Percentiles rank a stretch among this genome's conserved stretches.
phyloP scores from a whole-genome alignment of 2,329 filamentous ascomycete species.

The Microcyclospora tardicrescens region DNA sequence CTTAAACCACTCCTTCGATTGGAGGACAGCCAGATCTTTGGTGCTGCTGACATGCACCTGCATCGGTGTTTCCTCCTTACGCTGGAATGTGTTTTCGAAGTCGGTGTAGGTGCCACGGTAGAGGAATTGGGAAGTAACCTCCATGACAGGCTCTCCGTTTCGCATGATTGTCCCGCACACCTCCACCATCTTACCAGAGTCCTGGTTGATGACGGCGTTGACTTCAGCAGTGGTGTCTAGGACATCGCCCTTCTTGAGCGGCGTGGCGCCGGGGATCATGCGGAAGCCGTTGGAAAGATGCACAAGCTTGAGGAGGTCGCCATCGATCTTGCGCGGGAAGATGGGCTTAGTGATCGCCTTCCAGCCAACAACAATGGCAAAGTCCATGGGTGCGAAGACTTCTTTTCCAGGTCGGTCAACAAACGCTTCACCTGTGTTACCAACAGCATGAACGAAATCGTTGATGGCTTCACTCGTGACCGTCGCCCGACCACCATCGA shows the following conservation, averaged over 20 bases:
- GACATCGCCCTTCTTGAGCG: constrained; percentile 87
- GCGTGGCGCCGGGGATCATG: constrained; percentile 91
- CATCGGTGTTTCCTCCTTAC: constrained; percentile 90
- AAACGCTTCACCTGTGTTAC: constrained; percentile 94
- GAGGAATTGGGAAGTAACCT: constrained; percentile 95
- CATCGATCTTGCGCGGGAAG: constrained; percentile 91
- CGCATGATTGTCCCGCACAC: constrained; percentile 94
- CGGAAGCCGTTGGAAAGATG: constrained; percentile 96
- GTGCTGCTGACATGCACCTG: constrained; percentile 75
- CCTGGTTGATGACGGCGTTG: constrained; percentile 96
- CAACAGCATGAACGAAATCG: constrained; percentile 97
- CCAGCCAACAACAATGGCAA: constrained; percentile 31
- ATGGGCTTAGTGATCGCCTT: constrained; percentile 99
- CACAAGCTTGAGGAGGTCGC: constrained; percentile 88
- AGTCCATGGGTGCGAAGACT: constrained; percentile 95
- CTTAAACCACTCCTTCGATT: constrained; percentile 96
- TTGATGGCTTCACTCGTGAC: constrained; percentile 91
- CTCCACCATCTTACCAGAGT: constrained; percentile 98
- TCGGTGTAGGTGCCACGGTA: constrained; percentile 89
- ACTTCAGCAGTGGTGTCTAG: constrained; percentile 88
- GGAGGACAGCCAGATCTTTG: constrained; percentile 86
- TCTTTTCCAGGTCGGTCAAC: constrained; percentile 90
- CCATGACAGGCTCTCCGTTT: constrained; percentile 78
- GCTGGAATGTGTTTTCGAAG: constrained; percentile 96
- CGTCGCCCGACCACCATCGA: constrained; percentile 75